Evolutionary conservation across 2,329 filamentous ascomycete species (phyloP).

Genomic region (Botrytis medusae): DNA sequence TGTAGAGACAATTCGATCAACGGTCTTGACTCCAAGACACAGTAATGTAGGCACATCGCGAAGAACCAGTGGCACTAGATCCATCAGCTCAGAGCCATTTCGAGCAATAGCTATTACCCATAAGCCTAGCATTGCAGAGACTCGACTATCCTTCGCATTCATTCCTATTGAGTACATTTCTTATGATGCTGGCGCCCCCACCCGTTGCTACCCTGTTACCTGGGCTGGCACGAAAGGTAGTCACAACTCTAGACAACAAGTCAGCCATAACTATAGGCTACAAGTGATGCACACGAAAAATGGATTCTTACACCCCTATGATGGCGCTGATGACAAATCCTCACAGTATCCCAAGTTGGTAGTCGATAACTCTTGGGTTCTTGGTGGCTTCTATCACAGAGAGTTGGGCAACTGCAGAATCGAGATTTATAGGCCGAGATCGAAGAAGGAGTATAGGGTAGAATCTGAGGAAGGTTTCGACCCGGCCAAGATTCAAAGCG

Average conservation of each 20-base stretch:
- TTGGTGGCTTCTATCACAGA: neutral
- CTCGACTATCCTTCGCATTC: neutral
- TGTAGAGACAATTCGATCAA: neutral
- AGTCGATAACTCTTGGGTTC: neutral
- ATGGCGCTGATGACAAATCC: slow-evolving; percentile 1
- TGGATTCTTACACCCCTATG: neutral
- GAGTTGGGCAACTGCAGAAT: neutral
- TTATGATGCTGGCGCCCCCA: neutral
- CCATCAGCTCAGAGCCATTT: neutral
- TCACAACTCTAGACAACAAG: neutral
- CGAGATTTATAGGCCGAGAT: slow-evolving; percentile 11
- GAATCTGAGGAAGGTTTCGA: neutral
- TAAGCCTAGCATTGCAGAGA: neutral
- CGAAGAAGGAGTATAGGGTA: neutral
- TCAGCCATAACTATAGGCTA: neutral
- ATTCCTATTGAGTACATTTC: slow-evolving; percentile 4
- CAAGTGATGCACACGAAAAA: neutral
- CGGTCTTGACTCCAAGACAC: no score
- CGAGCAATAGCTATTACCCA: neutral
- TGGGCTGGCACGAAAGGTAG: neutral
- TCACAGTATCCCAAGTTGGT: neutral
- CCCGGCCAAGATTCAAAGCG: neutral
- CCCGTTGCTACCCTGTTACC: neutral
- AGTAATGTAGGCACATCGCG: no score
- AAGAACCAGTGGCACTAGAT: neutral